Evolutionary conservation across 1,284 basidiomycete genomes (phyloP), one percentile per base, ranked within the genome.

Genomic region (Volvariella surrecta): DNA sequence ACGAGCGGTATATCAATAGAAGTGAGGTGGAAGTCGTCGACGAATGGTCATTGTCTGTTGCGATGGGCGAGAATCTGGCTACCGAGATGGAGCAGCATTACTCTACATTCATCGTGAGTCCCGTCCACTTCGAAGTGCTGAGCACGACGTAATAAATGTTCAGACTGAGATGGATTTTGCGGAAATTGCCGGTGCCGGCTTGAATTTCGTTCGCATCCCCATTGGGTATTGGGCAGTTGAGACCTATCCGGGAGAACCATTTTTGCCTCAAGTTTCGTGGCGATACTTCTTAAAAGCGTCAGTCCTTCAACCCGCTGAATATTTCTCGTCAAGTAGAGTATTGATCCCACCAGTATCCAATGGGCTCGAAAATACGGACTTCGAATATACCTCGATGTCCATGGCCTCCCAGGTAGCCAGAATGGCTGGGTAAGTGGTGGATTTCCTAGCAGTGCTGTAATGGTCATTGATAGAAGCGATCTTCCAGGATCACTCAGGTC

Each of bases 301-400:
- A 39, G 54, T 73, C 46, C 40, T 22, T 13, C 20, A 13, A 8
- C 38, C 11, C 24, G 6, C 6, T 28, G 24, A 6, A 28, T 28
- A 15, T 38, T 72, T 31, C 30, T 6, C 34, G n/a, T 6, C 24
- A 28, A 6, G 11, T 6, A 11, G 24, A 11, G 24, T 28, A 11
- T 6, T 6, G 6, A 7, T 9, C 15, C 6, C 11, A 6, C 39
- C 52, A 89, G 86, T 4, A 74, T 93, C 49, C 64, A 78, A 51
- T 95, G 92, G 92, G 86, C 82, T 20, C 76, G 90, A 54, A 95
- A 95, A 65, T 96, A 96, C 59, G 92, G 92, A 4, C 61, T 96
- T 42, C 79, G 92, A 38, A 84, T 95, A 55, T 89, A 89, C 61
- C 74, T 95, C 41, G 92, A 96, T 66, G 61, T 94, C 19, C 81